Base-by-base conservation (phyloP, 140 eudicot species). In the Anethum foeniculum region DNA sequence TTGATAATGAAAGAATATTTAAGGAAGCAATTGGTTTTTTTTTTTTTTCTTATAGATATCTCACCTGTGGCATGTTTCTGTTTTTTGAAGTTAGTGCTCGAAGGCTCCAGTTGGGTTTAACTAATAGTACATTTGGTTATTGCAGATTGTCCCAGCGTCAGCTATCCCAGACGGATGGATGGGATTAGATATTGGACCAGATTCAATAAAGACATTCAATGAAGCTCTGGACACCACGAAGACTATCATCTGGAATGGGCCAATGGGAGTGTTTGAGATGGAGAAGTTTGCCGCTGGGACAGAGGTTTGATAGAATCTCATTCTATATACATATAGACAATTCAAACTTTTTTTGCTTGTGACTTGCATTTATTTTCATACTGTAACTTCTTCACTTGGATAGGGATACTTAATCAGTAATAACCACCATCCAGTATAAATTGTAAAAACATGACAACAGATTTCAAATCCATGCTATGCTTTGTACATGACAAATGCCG, bases 141-240 rank as follows among this genome's bases (percentile, higher is more conserved):
- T 83, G 85, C 82, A 90, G 95, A 80, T 83, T 78, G 95, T 90
- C 65, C 88, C 92, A 1, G 84, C 92, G 18, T 82, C 95, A 15
- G 90, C 86, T 71, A 90, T 90, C 80, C 95, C 92, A 49, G 95
- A 90, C 60, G 92, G 95, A 2, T 90, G 95, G 95, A 90, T 90
- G 95, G 95, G 95, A 27, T 81, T 90, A 75, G 95, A 90, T 82
- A 90, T 90, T 60, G 95, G 95, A 19, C 95, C 92, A 41, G 92
- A 88, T 80, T 90, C 95, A 28, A 48, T 90, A 30, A 90, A 90
- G 83, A 90, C 95, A 51, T 90, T 90, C 76, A 90, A 83, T 13
- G 95, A 90, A 1, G 92, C 95, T 21, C 81, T 90, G 88, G 95
- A 88, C 83, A 90, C 87, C 19, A 90, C 95, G 77, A 80, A 88